Evolutionary conservation across 2,329 filamentous ascomycete species (phyloP), one percentile per base, ranked within the genome.

Genomic region (Setomelanomma holmii): DNA sequence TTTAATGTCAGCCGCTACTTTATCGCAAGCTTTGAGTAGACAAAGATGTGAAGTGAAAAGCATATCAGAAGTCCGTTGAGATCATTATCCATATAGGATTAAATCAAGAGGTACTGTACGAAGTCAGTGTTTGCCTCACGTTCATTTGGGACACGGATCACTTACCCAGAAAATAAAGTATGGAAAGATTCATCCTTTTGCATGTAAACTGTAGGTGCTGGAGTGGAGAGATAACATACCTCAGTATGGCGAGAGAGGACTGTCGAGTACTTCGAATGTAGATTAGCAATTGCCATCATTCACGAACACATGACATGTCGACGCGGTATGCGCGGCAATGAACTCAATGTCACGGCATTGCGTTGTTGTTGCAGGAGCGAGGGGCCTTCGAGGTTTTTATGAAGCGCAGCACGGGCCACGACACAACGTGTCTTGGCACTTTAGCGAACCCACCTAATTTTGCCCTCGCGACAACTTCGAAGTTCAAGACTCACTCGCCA

Each of bases 41-140:
- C 27, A 41, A 38, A 45, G 21, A n/a, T 43, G 12, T 45, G 27
- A 21, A 23, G 46, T 51, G 50, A 27, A 40, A 50, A 51, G 43
- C 38, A 24, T 57, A 48, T 75, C 72, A 75, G 71, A 69, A 54
- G 67, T 71, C 71, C 67, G 61, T 69, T 73, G 58, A 72, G 67
- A 68, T 71, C 72, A 74, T 73, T 60, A 52, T 55, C 63, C 58
- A 55, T 55, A 61, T 59, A 61, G 58, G 58, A 82, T 86, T 66
- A 63, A 66, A 60, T 60, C 57, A 95, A 96, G 92, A 96, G 92
- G 91, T 96, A 92, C 91, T 91, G 96, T n/a, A n/a, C n/a, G n/a
- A n/a, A n/a, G n/a, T n/a, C n/a, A n/a, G n/a, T n/a, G n/a, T n/a
- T n/a, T n/a, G n/a, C n/a, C n/a, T n/a, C n/a, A n/a, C n/a, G n/a